A percentile compares a stretch with the other conserved stretches of the same genome.
phyloP scores from a whole-genome alignment of 1,139 yeast species.

The Torulaspora pretoriensis region DNA sequence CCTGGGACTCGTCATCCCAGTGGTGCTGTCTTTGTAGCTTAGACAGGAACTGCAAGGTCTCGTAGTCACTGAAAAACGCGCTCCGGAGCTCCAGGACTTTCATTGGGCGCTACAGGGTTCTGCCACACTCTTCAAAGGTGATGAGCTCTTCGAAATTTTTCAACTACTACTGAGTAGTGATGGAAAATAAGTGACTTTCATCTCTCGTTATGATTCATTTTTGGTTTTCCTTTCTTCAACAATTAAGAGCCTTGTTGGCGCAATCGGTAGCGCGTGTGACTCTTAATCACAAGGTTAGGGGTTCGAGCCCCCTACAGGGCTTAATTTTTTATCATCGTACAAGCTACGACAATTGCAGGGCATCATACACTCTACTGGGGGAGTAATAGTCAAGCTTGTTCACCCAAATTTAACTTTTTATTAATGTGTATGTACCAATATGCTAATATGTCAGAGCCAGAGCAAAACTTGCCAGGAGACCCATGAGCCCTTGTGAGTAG shows the following conservation, averaged over 20 bases:
- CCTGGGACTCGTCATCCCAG: slow-evolving; percentile 31
- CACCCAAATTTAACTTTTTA: neutral
- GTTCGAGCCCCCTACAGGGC: slow-evolving; percentile 47
- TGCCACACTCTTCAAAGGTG: neutral
- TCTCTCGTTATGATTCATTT: neutral
- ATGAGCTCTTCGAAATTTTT: slow-evolving; percentile 4
- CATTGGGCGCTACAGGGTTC: slow-evolving; percentile 17
- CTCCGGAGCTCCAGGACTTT: slow-evolving; percentile 33
- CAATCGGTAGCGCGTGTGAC: slow-evolving; percentile 48
- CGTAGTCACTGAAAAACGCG: slow-evolving; percentile 38
- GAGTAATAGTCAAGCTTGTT: neutral
- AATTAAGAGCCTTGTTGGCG: slow-evolving; percentile 41
- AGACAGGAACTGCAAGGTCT: slow-evolving; percentile 32
- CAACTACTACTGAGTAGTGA: neutral
- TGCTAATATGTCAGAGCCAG: slow-evolving; percentile 3
- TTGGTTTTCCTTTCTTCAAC: neutral
- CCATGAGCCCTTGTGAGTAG: slow-evolving; percentile 3
- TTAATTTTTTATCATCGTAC: slow-evolving; percentile 17
- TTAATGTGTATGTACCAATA: neutral
- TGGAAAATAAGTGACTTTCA: neutral
- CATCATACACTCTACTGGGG: no score
- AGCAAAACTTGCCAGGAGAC: slow-evolving; percentile 3
- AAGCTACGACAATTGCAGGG: neutral
- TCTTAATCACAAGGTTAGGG: slow-evolving; percentile 45
- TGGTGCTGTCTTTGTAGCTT: slow-evolving; percentile 39